These are phyloP conservation scores for Phalaenopsis aphrodite DNA, from an alignment of 106 monocot species.

Conservation along the genomic window DNA sequence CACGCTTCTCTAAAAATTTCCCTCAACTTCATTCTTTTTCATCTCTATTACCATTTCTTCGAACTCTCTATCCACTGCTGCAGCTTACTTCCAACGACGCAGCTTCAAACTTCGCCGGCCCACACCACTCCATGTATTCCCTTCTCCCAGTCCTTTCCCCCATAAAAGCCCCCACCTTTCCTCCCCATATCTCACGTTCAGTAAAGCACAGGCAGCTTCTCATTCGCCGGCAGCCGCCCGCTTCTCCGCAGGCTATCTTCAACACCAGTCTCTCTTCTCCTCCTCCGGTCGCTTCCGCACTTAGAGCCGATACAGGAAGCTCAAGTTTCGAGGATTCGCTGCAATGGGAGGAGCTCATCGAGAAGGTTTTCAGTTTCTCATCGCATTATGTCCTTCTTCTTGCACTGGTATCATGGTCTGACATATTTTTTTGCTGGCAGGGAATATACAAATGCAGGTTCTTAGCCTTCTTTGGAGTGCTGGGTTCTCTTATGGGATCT, in stretches of 20 bases:
- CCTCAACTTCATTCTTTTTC: no score
- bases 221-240: not conserved
- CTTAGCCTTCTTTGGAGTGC: conserved; percentile 42
- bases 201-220: not conserved
- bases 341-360: conserved; percentile 11
- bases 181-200: not conserved
- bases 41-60: no score
- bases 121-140: not conserved
- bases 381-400: not conserved
- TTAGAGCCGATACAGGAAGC: not conserved
- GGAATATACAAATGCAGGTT: conserved; percentile 55
- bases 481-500: conserved; percentile 64
- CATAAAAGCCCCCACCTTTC: not conserved
- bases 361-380: not conserved
- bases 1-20: no score
- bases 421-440: conserved; percentile 10
- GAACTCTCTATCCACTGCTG: no score
- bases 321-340: not conserved
- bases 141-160: not conserved
- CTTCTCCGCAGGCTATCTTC: conserved; percentile 1
- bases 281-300: not conserved
- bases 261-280: not conserved
- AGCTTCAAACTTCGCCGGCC: not conserved
- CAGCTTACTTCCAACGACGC: no score
- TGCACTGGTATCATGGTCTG: not conserved